phyloP scores from a whole-genome alignment of 345 rosid genomes.

The Eucalyptus erythrocorys region DNA sequence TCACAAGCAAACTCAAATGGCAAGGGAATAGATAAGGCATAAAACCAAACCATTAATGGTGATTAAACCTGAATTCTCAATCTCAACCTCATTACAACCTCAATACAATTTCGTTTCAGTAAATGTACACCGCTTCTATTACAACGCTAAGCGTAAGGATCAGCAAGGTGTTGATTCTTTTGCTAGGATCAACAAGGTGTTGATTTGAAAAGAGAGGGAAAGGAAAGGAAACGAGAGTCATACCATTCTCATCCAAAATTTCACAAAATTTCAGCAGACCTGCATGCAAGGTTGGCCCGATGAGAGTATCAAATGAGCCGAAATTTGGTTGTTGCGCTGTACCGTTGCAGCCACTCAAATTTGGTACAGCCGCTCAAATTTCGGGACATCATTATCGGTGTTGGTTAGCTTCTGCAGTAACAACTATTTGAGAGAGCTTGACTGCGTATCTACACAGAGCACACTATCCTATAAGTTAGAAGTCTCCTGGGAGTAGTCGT shows the following conservation, averaged over 20 bases:
- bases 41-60: neutral
- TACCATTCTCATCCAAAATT: neutral
- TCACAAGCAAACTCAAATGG: neutral
- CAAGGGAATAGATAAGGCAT: neutral
- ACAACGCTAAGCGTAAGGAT: neutral
- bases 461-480: neutral
- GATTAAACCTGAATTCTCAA: neutral
- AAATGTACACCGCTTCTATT: neutral
- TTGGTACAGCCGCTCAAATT: neutral
- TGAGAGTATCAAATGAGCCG: neutral
- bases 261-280: neutral
- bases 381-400: neutral
- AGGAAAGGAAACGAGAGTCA: neutral
- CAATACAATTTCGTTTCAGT: neutral
- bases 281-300: neutral
- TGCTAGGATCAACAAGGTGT: neutral
- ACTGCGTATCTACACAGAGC: neutral
- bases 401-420: neutral
- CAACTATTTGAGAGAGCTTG: neutral
- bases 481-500: constrained; percentile 32
- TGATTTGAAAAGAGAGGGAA: neutral
- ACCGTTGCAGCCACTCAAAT: neutral
- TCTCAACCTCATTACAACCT: neutral
- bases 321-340: neutral
- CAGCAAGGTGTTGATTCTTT: neutral